Conservation (phyloP, 345 rosid species). For the Gossypium ekmanianum region DNA sequence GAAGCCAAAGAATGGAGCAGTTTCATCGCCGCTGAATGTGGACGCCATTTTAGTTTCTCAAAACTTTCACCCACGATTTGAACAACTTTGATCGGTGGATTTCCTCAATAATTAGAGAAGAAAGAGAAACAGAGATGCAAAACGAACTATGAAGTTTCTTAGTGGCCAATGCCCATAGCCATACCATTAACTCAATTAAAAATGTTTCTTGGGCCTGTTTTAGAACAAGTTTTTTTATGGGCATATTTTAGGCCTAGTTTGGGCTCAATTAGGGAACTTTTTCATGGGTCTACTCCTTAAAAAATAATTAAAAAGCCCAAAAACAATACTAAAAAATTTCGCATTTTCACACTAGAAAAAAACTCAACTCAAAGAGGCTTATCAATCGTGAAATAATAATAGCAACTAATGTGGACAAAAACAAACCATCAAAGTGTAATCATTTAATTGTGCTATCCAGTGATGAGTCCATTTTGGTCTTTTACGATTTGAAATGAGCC, state of each 20-base stretch:
- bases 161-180: background rate
- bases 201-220: background rate
- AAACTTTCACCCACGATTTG: background rate
- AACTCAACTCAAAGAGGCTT: background rate
- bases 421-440: slow-evolving; percentile 14
- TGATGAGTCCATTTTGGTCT: slow-evolving; percentile 17
- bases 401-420: slow-evolving; percentile 21
- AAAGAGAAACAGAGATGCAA: background rate
- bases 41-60: slow-evolving; percentile 11
- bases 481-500: background rate
- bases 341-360: too few species aligned
- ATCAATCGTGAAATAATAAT: slow-evolving; percentile 29
- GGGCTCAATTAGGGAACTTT: too few species aligned
- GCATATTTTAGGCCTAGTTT: too few species aligned
- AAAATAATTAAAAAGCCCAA: too few species aligned
- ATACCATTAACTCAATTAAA: background rate
- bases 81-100: background rate
- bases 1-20: slow-evolving; percentile 44
- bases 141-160: too few species aligned
- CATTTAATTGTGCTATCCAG: slow-evolving; percentile 20
- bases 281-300: too few species aligned
- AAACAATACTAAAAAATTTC: too few species aligned
- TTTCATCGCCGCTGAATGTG: slow-evolving; percentile 44
- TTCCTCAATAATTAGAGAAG: background rate
- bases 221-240: background rate